Conservation (phyloP, 1,284 basidiomycete genomes). For the Cerioporus squamosus region DNA sequence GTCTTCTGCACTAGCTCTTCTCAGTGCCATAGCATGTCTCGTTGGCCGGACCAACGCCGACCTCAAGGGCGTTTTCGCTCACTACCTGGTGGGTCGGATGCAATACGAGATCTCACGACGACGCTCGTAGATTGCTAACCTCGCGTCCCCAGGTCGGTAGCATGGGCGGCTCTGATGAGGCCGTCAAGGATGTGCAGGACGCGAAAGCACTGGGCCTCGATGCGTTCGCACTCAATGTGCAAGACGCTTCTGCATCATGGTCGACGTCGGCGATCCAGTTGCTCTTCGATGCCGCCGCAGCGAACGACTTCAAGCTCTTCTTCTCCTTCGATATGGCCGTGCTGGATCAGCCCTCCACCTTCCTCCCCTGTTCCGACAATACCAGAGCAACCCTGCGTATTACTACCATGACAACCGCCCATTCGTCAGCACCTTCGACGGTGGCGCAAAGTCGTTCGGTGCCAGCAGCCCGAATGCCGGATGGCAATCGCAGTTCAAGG, state of each 20-base stretch:
- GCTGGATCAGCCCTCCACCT: conserved; percentile 13
- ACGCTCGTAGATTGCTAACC: not conserved
- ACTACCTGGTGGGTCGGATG: conserved; percentile 13
- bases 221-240: conserved; percentile 20
- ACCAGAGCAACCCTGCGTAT: conserved; percentile 16
- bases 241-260: conserved; percentile 7
- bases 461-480: conserved; percentile 15
- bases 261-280: conserved; percentile 6
- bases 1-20: not conserved
- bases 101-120: not conserved
- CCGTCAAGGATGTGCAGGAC: conserved; percentile 18
- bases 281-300: conserved; percentile 16
- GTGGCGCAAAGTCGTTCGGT: conserved; percentile 16
- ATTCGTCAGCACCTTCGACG: conserved; percentile 22
- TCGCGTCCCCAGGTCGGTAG: conserved; percentile 8
- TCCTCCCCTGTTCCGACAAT: conserved; percentile 20
- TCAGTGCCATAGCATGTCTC: conserved; percentile 5
- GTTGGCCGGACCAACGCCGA: conserved; percentile 6
- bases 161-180: conserved; percentile 12
- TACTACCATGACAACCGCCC: conserved; percentile 16
- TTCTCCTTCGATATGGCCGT: conserved; percentile 78
- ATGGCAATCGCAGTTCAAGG: conserved; percentile 19
- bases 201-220: conserved; percentile 15
- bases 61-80: conserved; percentile 18
- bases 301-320: conserved; percentile 70